Evolutionary conservation across 306 rosid species (phyloP), one percentile per base, ranked within the genome.

Genomic region (Erythrophleum fordii): DNA sequence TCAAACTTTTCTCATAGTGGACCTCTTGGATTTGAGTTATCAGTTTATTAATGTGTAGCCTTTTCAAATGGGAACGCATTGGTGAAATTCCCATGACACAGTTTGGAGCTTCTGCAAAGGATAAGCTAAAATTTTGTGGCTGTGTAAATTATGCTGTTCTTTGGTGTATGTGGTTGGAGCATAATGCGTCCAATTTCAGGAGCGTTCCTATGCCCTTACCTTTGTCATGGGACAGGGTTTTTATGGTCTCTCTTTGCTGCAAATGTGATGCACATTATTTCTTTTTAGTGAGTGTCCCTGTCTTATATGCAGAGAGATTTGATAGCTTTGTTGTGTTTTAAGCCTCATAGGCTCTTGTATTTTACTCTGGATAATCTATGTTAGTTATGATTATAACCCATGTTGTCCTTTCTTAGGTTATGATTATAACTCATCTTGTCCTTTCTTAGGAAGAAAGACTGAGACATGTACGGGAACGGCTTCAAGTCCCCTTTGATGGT

Each of bases 401-500:
- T 52, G 69, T 62, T 34, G 45, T 77, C 67, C 35, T 76, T 82
- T 86, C 69, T 72, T 58, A 94, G 99, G 97, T 58, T 25, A 5
- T 59, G 37, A 59, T 13, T 59, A 18, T 59, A 59, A 59, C n/a
- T 0, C 61, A 25, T 52, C 64, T 62, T 34, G 45, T 77, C 67
- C 35, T 76, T 82, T 86, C 69, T 72, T 58, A 94, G 99, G 97
- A 90, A 87, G 98, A 83, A 87, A 90, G 97, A 58, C 91, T 93
- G 61, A 78, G 79, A 84, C 76, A 67, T 65, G 79, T 93, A 79
- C 86, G 79, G 76, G 85, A 84, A 68, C 88, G 98, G 81, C 86
- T 93, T 76, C 91, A 90, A 84, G 90, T 95, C 56, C 94, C 99
- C 52, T 95, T 93, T 80, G 94, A 95, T 82, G 96, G 98, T 78